Conservation (phyloP, 495 filamentous ascomycete genomes). For the Penicillium tannophilum region DNA sequence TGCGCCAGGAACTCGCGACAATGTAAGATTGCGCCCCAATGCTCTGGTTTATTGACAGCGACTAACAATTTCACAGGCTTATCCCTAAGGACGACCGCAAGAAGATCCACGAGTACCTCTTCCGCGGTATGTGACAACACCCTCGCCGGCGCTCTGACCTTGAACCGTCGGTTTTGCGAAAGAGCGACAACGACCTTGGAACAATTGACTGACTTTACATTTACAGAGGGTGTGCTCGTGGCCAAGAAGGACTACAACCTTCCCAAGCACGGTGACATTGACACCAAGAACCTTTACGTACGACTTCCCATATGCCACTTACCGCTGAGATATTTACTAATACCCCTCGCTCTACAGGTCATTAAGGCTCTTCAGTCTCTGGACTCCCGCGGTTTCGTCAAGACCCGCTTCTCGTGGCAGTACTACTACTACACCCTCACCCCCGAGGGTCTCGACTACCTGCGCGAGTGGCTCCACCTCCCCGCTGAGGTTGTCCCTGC, state of each 20-base stretch:
- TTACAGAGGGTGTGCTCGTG: constrained; percentile 91
- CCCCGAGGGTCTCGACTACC: constrained; percentile 98
- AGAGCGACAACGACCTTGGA: background rate
- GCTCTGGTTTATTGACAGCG: constrained; percentile 1
- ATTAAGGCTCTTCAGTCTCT: constrained; percentile 98
- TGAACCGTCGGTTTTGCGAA: constrained; percentile 10
- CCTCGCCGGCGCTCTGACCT: constrained; percentile 19
- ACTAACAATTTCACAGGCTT: constrained; percentile 63
- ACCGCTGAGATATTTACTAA: constrained; percentile 1
- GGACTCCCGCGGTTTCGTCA: constrained; percentile 95
- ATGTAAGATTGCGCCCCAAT: constrained; percentile 41
- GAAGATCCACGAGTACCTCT: constrained; percentile 99
- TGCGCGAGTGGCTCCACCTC: constrained; percentile 99
- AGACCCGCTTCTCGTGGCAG: constrained; percentile 99
- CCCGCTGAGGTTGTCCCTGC: constrained; percentile 99
- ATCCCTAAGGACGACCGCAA: constrained; percentile 99
- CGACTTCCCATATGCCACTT: background rate
- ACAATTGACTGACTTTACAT: constrained; percentile 24
- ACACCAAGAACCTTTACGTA: constrained; percentile 95
- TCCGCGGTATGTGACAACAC: constrained; percentile 70
- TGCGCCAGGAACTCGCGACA: constrained; percentile 61
- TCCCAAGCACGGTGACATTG: constrained; percentile 89
- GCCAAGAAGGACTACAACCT: constrained; percentile 98
- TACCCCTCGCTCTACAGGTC: constrained; percentile 54
- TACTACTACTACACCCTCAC: constrained; percentile 99